phyloP scores from a whole-genome alignment of 768 basidiomycete genomes.

The Lentinula edodes region DNA sequence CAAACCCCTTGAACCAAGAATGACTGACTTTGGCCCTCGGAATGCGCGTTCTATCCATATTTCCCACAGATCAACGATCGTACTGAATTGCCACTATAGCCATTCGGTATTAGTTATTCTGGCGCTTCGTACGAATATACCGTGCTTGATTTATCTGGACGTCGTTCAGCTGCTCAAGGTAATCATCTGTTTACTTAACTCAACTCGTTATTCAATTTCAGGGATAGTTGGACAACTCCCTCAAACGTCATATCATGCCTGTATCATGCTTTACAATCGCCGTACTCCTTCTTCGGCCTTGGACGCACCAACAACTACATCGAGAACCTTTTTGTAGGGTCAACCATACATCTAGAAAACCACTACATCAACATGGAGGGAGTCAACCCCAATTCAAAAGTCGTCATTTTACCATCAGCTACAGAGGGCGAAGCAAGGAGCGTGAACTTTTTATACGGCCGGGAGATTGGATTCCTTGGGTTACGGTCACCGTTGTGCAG shows the following conservation, averaged over 20 bases:
- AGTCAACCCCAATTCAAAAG: constrained; percentile 94
- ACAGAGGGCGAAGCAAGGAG: constrained; percentile 62
- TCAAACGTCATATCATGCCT: constrained; percentile 90
- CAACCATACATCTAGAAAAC: constrained; percentile 63
- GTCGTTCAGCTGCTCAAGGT: constrained; percentile 89
- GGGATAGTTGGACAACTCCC: constrained; percentile 81
- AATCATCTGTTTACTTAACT: constrained; percentile 11
- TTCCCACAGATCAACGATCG: not conserved
- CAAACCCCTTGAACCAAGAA: too few species aligned
- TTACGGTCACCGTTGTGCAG: constrained; percentile 82
- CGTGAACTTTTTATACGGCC: constrained; percentile 87
- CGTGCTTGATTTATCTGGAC: constrained; percentile 85
- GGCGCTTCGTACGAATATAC: constrained; percentile 98
- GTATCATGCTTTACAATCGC: constrained; percentile 82
- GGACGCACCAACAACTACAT: constrained; percentile 99
- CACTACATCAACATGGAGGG: constrained; percentile 95
- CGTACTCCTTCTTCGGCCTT: constrained; percentile 94
- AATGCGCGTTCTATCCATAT: constrained; percentile 43
- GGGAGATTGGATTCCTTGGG: constrained; percentile 97
- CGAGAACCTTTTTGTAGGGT: constrained; percentile 95
- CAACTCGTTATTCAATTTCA: constrained; percentile 3
- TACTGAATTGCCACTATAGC: constrained; percentile 37
- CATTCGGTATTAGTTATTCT: constrained; percentile 90
- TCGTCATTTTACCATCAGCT: constrained; percentile 82
- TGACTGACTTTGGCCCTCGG: too few species aligned